phyloP scores from a whole-genome alignment of 257 asterid genomes.

The Nicotiana noctiflora region DNA sequence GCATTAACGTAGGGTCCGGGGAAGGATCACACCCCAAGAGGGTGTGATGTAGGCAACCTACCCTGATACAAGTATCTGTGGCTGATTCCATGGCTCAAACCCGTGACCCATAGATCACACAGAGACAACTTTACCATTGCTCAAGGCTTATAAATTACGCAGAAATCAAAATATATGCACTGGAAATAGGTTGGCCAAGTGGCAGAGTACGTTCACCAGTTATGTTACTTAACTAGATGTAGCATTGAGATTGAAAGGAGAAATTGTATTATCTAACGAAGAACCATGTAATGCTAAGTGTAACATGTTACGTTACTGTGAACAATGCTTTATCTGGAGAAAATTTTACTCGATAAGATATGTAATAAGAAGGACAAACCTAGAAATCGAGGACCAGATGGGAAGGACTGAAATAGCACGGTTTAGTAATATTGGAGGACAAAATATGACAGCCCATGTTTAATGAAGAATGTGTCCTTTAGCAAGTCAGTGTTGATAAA shows the following conservation, averaged over 20 bases:
- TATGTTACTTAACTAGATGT: neutral
- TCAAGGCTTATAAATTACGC: too few species aligned
- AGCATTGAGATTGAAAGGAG: neutral
- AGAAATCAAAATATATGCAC: neutral
- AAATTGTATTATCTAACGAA: neutral
- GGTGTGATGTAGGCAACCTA: too few species aligned
- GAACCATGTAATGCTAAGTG: neutral
- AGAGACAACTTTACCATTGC: too few species aligned
- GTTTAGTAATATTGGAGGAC: neutral
- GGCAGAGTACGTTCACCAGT: neutral
- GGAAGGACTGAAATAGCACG: neutral
- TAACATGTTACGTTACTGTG: neutral
- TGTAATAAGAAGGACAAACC: neutral
- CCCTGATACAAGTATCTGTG: too few species aligned
- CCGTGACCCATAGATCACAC: too few species aligned
- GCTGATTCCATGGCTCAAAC: too few species aligned
- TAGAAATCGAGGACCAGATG: neutral
- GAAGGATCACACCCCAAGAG: too few species aligned
- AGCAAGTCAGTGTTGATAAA: neutral
- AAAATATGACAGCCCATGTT: neutral
- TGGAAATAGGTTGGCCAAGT: neutral
- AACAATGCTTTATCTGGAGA: neutral
- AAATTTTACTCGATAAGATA: neutral
- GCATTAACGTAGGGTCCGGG: too few species aligned
- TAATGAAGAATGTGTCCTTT: neutral